Base-by-base conservation (phyloP, 2,329 filamentous ascomycete genomes). In the Stylonectria norvegica region DNA sequence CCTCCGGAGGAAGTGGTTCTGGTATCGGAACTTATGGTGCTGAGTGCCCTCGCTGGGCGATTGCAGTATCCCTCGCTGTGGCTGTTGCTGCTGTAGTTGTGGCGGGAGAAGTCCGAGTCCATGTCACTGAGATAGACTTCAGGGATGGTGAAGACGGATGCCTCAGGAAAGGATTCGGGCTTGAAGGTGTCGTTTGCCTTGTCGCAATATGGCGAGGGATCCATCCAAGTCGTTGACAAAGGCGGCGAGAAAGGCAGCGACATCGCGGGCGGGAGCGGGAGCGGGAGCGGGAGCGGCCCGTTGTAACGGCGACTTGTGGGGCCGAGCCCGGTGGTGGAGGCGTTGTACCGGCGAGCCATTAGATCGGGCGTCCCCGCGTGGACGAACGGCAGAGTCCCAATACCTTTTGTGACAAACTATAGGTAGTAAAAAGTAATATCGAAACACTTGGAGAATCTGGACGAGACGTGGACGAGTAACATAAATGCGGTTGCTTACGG, bases 1-100 rank as follows among this genome's bases (percentile, higher is more conserved):
- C 57, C 56, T 3, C 51, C 48, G 4, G 63, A 62, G 1, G 60
- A 62, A 2, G 53, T 50, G 0, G 50, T 52, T 33, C 44, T 46
- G 4, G 54, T 58, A 25, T 58, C 51, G 20, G 47, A 48, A 35
- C 59, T 60, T 8, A 48, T 42, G 5, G 48, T 56, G 48, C 58
- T 62, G 43, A 50, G 38, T 6, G 55, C 49, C n/a, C 45, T 49
- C 7, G 41, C 31, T 8, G 35, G 32, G 12, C 20, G 19, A 5
- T 30, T 4, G 8, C 27, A 31, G 5, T 32, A 17, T 12, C 25
- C 28, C 31, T 36, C 33, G 32, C 5, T 30, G 14, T 10, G 28
- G 23, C 28, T 35, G 50, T n/a, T n/a, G n/a, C n/a, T n/a, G n/a
- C n/a, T n/a, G n/a, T n/a, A n/a, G n/a, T n/a, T n/a, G 22, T 46